These are phyloP conservation scores for Epichloe gansuensis DNA, from an alignment of 2,329 filamentous ascomycete species.

Conservation along the genomic window DNA sequence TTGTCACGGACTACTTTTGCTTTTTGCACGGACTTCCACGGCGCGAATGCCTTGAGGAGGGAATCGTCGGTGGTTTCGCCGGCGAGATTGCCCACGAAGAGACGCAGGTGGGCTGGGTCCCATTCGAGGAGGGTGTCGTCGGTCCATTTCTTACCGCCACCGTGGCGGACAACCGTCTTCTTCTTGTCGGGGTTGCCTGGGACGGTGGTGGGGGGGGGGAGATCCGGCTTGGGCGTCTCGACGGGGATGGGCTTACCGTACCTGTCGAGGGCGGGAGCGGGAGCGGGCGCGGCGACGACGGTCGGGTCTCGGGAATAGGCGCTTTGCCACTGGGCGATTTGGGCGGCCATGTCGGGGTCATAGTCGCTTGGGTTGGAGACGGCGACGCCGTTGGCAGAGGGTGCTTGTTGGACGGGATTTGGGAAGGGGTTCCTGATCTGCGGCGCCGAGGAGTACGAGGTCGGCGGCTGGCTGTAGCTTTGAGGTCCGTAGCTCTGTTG, in stretches of 20 bases:
- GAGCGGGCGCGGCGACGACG: slow-evolving; percentile 11
- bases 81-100: slow-evolving; percentile 93
- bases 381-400: slow-evolving; percentile 18
- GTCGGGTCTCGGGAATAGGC: slow-evolving; percentile 47
- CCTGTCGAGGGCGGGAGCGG: slow-evolving; percentile 17
- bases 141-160: slow-evolving; percentile 86
- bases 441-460: slow-evolving; percentile 31
- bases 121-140: slow-evolving; percentile 84
- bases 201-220: slow-evolving; percentile 29
- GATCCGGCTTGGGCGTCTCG: slow-evolving; percentile 17
- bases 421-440: slow-evolving; percentile 76
- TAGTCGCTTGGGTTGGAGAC: slow-evolving; percentile 24
- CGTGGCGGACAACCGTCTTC: slow-evolving; percentile 78
- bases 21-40: slow-evolving; percentile 80
- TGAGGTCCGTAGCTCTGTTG: slow-evolving; percentile 18
- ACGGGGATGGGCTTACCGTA: slow-evolving; percentile 19
- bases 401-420: slow-evolving; percentile 35
- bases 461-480: slow-evolving; percentile 24
- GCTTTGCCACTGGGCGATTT: slow-evolving; percentile 91
- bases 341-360: slow-evolving; percentile 74
- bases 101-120: slow-evolving; percentile 86
- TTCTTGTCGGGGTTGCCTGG: slow-evolving; percentile 47
- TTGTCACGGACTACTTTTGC: slow-evolving; percentile 91
- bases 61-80: slow-evolving; percentile 97
- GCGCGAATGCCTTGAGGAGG: slow-evolving; percentile 81